Percentiles rank a stretch among this genome's conserved stretches.
Evolutionary conservation across 352 stramenopile species (phyloP).

Genomic region (Pythium coloratum): DNA sequence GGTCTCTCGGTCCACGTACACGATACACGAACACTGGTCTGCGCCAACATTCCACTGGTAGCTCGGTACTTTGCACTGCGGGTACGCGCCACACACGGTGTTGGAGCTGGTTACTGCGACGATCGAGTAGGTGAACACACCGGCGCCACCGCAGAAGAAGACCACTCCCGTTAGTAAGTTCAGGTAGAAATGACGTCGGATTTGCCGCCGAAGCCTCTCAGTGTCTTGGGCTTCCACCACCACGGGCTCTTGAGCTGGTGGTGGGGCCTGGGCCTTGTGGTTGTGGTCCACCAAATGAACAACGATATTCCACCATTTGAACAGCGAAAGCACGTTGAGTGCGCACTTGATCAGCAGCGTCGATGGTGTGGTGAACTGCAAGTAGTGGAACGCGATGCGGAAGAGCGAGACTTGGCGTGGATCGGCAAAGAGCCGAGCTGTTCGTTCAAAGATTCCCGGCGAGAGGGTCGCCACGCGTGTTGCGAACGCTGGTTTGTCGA

Average conservation of each 20-base stretch:
- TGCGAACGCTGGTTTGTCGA: conserved; percentile 39
- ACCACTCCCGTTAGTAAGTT: not conserved
- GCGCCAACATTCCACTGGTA: conserved; percentile 30
- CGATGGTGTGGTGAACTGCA: conserved; percentile 37
- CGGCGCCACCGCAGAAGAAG: conserved; percentile 10
- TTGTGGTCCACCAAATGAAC: conserved; percentile 2
- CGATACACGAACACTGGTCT: conserved; percentile 24
- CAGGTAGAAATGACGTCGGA: not conserved
- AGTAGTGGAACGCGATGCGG: conserved; percentile 43
- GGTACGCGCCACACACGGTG: conserved; percentile 1
- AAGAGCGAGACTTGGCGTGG: conserved; percentile 42
- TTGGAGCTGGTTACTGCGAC: conserved; percentile 8
- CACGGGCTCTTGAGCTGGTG: not conserved
- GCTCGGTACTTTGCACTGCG: conserved; percentile 22
- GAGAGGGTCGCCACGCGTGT: conserved; percentile 35
- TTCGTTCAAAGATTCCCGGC: conserved; percentile 35
- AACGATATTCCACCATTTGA: conserved; percentile 47
- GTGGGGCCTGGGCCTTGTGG: not conserved
- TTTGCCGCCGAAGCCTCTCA: not conserved
- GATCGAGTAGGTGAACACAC: conserved; percentile 23
- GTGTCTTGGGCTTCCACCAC: not conserved
- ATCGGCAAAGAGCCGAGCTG: conserved; percentile 46
- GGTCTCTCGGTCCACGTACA: conserved; percentile 20
- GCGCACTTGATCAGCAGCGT: conserved; percentile 35
- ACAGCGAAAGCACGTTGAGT: conserved; percentile 40